These are phyloP conservation scores for Arabis hirsuta DNA, from an alignment of 345 rosid species.

Conservation along the genomic window DNA sequence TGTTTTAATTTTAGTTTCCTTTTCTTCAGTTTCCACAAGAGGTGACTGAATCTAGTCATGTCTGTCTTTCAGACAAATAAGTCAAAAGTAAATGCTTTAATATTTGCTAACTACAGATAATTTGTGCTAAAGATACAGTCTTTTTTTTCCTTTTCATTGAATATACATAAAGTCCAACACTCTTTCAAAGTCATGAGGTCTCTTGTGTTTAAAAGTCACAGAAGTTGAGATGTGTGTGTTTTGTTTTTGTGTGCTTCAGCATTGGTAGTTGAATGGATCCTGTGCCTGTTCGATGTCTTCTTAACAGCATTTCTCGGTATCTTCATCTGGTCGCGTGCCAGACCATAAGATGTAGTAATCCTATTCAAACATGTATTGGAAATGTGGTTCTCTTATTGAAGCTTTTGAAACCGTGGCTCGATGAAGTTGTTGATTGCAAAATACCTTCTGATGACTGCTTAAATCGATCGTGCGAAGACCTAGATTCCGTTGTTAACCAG, in stretches of 20 bases:
- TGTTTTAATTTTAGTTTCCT: constrained; percentile 21
- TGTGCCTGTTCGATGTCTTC: constrained; percentile 60
- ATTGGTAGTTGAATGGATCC: constrained; percentile 60
- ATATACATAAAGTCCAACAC: neutral
- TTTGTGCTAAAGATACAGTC: constrained; percentile 9
- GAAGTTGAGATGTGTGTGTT: constrained; percentile 21
- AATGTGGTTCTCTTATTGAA: constrained; percentile 61
- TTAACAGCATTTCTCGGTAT: constrained; percentile 85
- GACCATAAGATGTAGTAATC: constrained; percentile 52
- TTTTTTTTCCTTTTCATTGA: neutral
- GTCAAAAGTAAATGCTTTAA: constrained; percentile 44
- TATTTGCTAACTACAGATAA: constrained; percentile 21
- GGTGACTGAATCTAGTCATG: constrained; percentile 43
- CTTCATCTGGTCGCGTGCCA: constrained; percentile 86
- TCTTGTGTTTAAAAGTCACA: constrained; percentile 8
- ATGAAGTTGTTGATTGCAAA: constrained; percentile 68
- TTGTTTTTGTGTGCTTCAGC: neutral
- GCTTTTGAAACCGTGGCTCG: constrained; percentile 79
- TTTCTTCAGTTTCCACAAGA: constrained; percentile 31
- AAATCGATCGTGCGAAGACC: constrained; percentile 67
- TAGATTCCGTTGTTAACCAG: constrained; percentile 71
- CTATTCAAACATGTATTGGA: constrained; percentile 63
- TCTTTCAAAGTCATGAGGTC: constrained; percentile 7
- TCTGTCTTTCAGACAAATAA: constrained; percentile 30
- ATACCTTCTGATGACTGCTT: constrained; percentile 58